A percentile compares a stretch with the other conserved stretches of the same genome.
phyloP scores from a whole-genome alignment of 768 basidiomycete genomes.

The Saitozyma podzolica region DNA sequence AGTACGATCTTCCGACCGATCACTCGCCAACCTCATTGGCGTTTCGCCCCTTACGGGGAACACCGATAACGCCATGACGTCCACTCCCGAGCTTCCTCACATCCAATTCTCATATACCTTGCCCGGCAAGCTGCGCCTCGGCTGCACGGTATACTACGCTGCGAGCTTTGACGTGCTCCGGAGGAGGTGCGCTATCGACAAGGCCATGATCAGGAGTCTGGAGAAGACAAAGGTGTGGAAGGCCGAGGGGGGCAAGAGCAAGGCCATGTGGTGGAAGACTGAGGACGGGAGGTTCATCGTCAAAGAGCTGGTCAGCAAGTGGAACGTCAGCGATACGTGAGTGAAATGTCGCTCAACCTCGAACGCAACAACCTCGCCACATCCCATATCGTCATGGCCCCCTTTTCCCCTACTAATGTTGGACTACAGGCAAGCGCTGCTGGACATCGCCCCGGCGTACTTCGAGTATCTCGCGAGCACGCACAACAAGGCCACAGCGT shows the following conservation, averaged over 20 bases:
- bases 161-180: conserved; percentile 73
- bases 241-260: conserved; percentile 75
- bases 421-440: conserved; percentile 65
- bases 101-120: conserved; percentile 80
- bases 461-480: conserved; percentile 76
- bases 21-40: conserved; percentile 35
- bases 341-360: conserved; percentile 35
- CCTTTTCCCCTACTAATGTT: background rate
- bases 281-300: conserved; percentile 74
- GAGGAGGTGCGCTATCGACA: conserved; percentile 67
- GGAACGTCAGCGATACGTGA: conserved; percentile 82
- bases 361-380: no score
- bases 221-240: conserved; percentile 65
- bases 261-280: conserved; percentile 79
- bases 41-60: conserved; percentile 3
- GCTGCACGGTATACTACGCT: conserved; percentile 80
- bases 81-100: conserved; percentile 72
- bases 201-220: conserved; percentile 64
- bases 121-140: conserved; percentile 71
- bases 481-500: conserved; percentile 64
- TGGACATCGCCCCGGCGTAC: conserved; percentile 75
- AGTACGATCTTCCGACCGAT: conserved; percentile 27
- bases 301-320: conserved; percentile 80
- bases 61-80: conserved; percentile 25
- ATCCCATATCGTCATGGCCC: no score